Conservation (phyloP, 768 basidiomycete genomes). For the Termitomyces sp. region DNA sequence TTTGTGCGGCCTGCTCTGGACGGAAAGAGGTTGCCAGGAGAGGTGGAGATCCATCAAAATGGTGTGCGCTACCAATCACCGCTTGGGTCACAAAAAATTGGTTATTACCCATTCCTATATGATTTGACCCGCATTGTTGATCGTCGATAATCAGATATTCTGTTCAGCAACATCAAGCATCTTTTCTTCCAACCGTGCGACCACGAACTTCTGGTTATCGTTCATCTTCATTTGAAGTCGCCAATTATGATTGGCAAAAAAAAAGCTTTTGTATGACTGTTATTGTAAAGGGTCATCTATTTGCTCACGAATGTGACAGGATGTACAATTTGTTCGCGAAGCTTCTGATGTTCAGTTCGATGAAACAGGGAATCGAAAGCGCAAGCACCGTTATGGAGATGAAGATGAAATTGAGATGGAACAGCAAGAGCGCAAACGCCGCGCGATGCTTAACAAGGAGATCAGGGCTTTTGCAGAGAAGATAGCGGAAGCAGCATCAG, state of each 20-base stretch:
- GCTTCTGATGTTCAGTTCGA: conserved; percentile 97
- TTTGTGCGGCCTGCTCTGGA: conserved; percentile 92
- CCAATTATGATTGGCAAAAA: conserved; percentile 99
- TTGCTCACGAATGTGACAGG: conserved; percentile 38
- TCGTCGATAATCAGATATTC: conserved; percentile 53
- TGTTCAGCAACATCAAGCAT: conserved; percentile 97
- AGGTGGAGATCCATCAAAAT: conserved; percentile 97
- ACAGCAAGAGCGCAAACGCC: conserved; percentile 89
- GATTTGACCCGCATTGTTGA: background rate
- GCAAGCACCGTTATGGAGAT: conserved; percentile 94
- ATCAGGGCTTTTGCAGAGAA: conserved; percentile 92
- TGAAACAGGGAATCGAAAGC: conserved; percentile 98
- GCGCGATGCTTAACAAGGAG: conserved; percentile 87
- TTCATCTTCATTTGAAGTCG: conserved; percentile 88
- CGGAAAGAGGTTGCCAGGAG: conserved; percentile 93
- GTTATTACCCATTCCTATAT: conserved; percentile 44
- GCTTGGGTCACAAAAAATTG: conserved; percentile 85
- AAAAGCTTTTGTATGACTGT: conserved; percentile 76
- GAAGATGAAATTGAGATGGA: conserved; percentile 99
- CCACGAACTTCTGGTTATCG: conserved; percentile 88
- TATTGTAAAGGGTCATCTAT: background rate
- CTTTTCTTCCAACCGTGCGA: conserved; percentile 99
- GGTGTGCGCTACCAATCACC: conserved; percentile 90
- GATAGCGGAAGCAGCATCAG: conserved; percentile 76
- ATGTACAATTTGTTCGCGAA: conserved; percentile 97